These are phyloP conservation scores for Tolypocladium ovalisporum DNA, from an alignment of 2,329 filamentous ascomycete genomes.

Conservation along the genomic window DNA sequence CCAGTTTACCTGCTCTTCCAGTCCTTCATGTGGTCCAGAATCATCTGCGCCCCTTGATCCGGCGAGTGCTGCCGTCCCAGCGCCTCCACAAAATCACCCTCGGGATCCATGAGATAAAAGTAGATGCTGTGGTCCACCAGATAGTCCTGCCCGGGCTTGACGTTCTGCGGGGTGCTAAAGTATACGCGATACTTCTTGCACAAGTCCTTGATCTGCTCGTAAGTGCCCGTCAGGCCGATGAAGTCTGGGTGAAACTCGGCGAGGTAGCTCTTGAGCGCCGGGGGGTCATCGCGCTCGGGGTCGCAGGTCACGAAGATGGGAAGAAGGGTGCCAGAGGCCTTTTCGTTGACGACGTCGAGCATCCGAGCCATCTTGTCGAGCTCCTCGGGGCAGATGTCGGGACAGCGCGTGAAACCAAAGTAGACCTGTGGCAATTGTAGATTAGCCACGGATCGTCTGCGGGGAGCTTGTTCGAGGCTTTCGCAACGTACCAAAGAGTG, in stretches of 20 bases:
- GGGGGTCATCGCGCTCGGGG: slow-evolving; percentile 78
- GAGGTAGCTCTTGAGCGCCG: slow-evolving; percentile 76
- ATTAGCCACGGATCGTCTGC: neutral
- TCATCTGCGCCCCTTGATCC: slow-evolving; percentile 72
- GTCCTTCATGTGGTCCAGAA: slow-evolving; percentile 71
- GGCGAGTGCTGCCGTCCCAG: slow-evolving; percentile 91
- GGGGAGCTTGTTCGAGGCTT: neutral
- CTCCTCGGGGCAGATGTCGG: slow-evolving; percentile 97
- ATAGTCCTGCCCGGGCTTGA: slow-evolving; percentile 92
- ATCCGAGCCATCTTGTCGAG: slow-evolving; percentile 99
- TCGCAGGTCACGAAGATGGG: slow-evolving; percentile 95
- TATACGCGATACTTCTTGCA: slow-evolving; percentile 97
- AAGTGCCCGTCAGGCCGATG: slow-evolving; percentile 82
- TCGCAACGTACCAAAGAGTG: slow-evolving; percentile 57
- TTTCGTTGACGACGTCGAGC: slow-evolving; percentile 60
- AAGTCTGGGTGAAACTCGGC: slow-evolving; percentile 82
- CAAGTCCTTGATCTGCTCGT: slow-evolving; percentile 84
- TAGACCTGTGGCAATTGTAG: slow-evolving; percentile 58
- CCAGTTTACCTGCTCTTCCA: slow-evolving; percentile 18
- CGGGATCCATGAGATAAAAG: slow-evolving; percentile 98
- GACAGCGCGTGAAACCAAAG: slow-evolving; percentile 97
- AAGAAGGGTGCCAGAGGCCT: slow-evolving; percentile 43
- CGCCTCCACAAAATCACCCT: slow-evolving; percentile 96
- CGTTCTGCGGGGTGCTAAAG: slow-evolving; percentile 82
- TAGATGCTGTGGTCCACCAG: slow-evolving; percentile 98